Evolutionary conservation across 306 rosid genomes (phyloP).

Genomic region (Geum urbanum): DNA sequence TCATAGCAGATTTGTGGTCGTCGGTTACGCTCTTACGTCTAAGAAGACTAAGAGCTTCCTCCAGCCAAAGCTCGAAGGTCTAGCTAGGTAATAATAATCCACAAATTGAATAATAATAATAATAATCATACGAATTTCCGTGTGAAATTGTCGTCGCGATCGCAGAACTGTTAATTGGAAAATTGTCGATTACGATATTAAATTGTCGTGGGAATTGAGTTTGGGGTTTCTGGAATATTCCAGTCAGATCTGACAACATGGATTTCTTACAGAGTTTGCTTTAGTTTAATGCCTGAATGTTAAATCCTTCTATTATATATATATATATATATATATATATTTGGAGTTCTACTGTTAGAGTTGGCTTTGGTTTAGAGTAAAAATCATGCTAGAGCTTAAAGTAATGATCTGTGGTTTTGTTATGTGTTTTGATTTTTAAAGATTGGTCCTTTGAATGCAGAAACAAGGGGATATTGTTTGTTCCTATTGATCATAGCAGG

Average conservation of each 20-base stretch:
- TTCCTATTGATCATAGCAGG: constrained; percentile 69
- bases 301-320: background rate
- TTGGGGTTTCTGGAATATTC: constrained; percentile 19
- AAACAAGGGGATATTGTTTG: constrained; percentile 75
- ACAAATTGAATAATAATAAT: constrained; percentile 18
- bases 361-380: background rate
- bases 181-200: too few species aligned
- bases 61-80: constrained; percentile 82
- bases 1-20: constrained; percentile 50
- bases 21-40: constrained; percentile 89
- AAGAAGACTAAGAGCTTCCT: constrained; percentile 88
- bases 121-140: background rate
- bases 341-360: background rate
- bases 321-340: background rate
- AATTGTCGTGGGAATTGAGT: background rate
- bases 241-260: background rate
- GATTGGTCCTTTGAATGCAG: constrained; percentile 37
- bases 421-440: background rate
- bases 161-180: too few species aligned
- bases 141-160: background rate
- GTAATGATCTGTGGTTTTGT: constrained; percentile 4
- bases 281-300: background rate
- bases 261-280: background rate
- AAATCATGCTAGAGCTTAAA: background rate
- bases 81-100: constrained; percentile 50